Evolutionary conservation across 179 eudicot genomes (phyloP).

Genomic region (Camellia oleifera): DNA sequence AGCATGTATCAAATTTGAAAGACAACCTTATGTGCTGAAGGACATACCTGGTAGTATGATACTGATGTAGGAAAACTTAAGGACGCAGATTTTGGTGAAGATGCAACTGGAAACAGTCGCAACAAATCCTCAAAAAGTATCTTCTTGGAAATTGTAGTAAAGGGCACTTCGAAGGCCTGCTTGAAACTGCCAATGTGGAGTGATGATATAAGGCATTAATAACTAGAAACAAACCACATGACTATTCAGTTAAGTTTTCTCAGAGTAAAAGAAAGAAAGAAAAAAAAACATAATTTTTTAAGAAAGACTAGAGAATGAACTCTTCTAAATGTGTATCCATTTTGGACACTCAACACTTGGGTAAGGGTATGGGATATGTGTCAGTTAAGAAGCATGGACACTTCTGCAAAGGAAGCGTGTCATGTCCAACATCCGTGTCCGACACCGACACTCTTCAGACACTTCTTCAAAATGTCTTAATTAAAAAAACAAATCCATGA

Average conservation of each 20-base stretch:
- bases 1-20: not conserved
- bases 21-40: not conserved
- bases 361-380: too few relatives aligned
- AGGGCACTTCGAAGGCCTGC: conserved; percentile 88
- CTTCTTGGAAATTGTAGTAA: conserved; percentile 63
- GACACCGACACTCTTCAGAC: too few relatives aligned
- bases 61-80: conserved; percentile 52
- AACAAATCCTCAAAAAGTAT: conserved; percentile 61
- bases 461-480: too few relatives aligned
- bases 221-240: not conserved
- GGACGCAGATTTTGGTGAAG: conserved; percentile 35
- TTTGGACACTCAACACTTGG: too few relatives aligned
- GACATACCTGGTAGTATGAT: conserved; percentile 74
- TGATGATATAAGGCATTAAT: conserved; percentile 16
- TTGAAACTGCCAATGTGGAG: conserved; percentile 58
- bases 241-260: not conserved
- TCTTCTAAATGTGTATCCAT: too few relatives aligned
- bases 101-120: conserved; percentile 58
- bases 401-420: too few relatives aligned
- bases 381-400: too few relatives aligned
- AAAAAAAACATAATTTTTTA: not conserved
- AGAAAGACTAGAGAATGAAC: not conserved
- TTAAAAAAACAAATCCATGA: too few relatives aligned
- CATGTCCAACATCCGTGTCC: too few relatives aligned
- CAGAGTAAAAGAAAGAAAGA: not conserved